Evolutionary conservation across 257 asterid species (phyloP).

Genomic region (Scutellaria baicalensis): DNA sequence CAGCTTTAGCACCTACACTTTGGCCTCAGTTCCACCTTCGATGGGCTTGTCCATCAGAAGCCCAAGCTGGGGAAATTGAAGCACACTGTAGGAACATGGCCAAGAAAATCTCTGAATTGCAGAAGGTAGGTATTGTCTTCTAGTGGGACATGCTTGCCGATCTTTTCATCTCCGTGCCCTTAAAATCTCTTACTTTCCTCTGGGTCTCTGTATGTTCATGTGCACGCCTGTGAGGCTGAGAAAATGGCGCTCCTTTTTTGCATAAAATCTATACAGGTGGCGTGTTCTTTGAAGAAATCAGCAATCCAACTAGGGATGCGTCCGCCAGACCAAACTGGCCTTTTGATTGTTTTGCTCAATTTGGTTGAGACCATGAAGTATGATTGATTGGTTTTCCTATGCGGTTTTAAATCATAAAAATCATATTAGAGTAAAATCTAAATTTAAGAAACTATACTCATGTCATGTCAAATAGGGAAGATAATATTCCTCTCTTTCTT

Average conservation of each 20-base stretch:
- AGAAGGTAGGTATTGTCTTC: conserved; percentile 41
- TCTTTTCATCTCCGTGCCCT: neutral
- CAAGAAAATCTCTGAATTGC: conserved; percentile 53
- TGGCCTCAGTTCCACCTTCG: conserved; percentile 99
- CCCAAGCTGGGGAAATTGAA: conserved; percentile 90
- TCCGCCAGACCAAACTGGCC: neutral
- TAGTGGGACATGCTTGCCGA: neutral
- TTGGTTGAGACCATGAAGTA: neutral
- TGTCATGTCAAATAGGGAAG: neutral
- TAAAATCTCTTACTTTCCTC: neutral
- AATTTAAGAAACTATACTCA: neutral
- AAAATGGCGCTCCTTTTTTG: neutral
- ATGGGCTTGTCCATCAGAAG: conserved; percentile 91
- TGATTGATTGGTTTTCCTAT: neutral
- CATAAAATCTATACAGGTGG: neutral
- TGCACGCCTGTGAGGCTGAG: neutral
- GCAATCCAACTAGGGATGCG: no score
- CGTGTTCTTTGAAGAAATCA: no score
- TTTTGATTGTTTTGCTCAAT: neutral
- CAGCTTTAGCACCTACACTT: conserved; percentile 95
- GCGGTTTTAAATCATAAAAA: neutral
- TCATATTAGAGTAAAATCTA: neutral
- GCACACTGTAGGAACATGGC: conserved; percentile 72
- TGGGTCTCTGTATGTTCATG: neutral
- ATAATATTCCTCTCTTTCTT: neutral